Percentiles rank a stretch among this genome's conserved stretches.
These are phyloP conservation scores for Mycena epipterygia DNA, from an alignment of 768 basidiomycete species.

Conservation along the genomic window DNA sequence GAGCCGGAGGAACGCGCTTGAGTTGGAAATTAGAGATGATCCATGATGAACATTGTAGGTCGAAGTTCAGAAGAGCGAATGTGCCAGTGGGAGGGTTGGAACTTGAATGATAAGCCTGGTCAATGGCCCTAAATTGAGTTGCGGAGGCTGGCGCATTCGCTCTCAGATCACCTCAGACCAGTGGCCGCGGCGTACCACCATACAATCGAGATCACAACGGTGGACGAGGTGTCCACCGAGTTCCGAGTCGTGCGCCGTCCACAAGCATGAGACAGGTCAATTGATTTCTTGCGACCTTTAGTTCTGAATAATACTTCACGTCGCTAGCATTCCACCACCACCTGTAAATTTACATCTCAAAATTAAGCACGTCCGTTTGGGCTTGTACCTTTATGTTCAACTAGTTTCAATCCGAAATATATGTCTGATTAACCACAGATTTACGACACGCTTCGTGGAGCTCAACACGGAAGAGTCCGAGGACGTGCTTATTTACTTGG, in stretches of 20 bases:
- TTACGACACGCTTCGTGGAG: constrained; percentile 68
- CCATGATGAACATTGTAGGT: background rate
- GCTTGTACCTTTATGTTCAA: background rate
- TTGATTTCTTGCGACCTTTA: background rate
- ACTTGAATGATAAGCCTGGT: background rate
- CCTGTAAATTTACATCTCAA: background rate
- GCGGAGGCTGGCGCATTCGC: background rate
- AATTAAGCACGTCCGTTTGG: background rate
- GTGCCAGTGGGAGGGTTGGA: background rate
- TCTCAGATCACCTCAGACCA: background rate
- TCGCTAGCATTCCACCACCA: background rate
- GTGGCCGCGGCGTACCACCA: background rate
- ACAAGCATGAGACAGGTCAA: background rate
- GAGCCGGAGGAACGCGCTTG: background rate
- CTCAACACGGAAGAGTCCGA: constrained; percentile 67
- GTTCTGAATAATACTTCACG: background rate
- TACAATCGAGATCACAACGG: background rate
- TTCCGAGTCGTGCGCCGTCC: background rate
- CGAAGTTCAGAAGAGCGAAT: background rate
- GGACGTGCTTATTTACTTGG: constrained; percentile 60
- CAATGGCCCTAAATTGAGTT: background rate
- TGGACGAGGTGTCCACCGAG: background rate
- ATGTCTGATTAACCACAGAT: constrained; percentile 45
- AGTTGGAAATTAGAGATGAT: background rate
- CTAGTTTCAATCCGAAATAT: background rate